These are phyloP conservation scores for Pulveroboletus ravenelii DNA, from an alignment of 768 basidiomycete genomes.

Conservation along the genomic window DNA sequence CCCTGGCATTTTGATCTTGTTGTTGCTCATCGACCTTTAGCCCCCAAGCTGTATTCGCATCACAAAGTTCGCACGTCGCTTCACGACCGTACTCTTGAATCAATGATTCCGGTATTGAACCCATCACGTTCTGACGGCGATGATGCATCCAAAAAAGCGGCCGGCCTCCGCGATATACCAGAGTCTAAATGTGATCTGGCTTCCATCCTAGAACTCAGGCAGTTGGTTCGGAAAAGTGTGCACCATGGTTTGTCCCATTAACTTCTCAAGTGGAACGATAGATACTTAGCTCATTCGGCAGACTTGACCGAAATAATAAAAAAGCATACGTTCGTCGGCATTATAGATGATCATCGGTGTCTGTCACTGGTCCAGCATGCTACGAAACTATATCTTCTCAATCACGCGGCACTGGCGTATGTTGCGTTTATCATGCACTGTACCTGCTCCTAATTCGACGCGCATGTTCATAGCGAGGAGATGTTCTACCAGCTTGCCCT, in stretches of 20 bases:
- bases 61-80: constrained; percentile 91
- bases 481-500: constrained; percentile 92
- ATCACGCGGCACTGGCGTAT: constrained; percentile 80
- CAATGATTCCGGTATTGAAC: constrained; percentile 78
- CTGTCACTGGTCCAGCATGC: constrained; percentile 82
- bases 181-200: constrained; percentile 75
- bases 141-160: constrained; percentile 13
- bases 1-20: background rate
- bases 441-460: background rate
- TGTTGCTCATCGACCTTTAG: constrained; percentile 9
- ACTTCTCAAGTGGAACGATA: background rate
- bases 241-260: constrained; percentile 56
- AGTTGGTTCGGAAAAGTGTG: constrained; percentile 50
- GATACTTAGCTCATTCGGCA: constrained; percentile 28
- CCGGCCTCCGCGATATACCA: constrained; percentile 49
- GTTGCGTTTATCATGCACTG: constrained; percentile 28
- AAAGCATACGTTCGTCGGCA: constrained; percentile 88
- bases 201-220: constrained; percentile 67
- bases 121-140: constrained; percentile 40
- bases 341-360: constrained; percentile 71
- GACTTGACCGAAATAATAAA: constrained; percentile 79
- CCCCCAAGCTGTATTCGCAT: constrained; percentile 63
- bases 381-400: constrained; percentile 86
- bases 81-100: constrained; percentile 86
- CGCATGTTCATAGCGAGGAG: constrained; percentile 59